Base-by-base conservation (phyloP, 352 stramenopile species). In the Globisporangium iwayamae region DNA sequence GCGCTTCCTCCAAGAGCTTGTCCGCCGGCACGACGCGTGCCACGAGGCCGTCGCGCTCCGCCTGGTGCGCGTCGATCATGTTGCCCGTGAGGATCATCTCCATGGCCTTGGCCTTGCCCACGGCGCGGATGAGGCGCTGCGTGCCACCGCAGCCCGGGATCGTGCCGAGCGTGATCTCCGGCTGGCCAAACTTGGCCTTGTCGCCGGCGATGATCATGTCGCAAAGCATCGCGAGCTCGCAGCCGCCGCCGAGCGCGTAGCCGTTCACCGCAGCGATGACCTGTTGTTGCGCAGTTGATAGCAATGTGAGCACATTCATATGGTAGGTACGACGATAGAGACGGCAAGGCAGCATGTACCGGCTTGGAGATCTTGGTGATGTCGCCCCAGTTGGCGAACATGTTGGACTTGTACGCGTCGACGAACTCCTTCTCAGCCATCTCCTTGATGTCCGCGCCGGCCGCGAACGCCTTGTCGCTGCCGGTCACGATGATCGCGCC, bases 21-120 rank as follows among this genome's bases (percentile, higher is more conserved):
- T 96, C 93, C 2, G 87, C 83, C 9, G 93, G 90, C 68, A 98
- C 94, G 20, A 99, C 90, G 43, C 94, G 94, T 22, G 94, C 88
- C 16, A 98, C 94, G 39, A 99, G 88, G 20, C 97, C 97, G 69
- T 96, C 92, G 39, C 83, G 74, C 68, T 98, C 89, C 2, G 96
- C 96, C 77, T 98, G 90, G 60, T 99, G 76, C 4, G 97, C 97
- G 77, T 91, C 84, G 54, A 99, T 98, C 78, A 98, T 95, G 76
- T 96, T 96, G 58, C 96, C 97, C n/a, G 97, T 99, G 46, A 99
- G 84, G 54, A 98, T 89, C 92, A 99, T 98, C 70, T 99, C 90
- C 97, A 99, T 99, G 48, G 94, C 94, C 79, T 99, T 99, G 38
- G 93, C 90, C 84, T 99, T 99, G 66, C 97, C 97, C 59, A 99